Evolutionary conservation across 495 filamentous ascomycete species (phyloP).

Genomic region (Tuber magnatum): DNA sequence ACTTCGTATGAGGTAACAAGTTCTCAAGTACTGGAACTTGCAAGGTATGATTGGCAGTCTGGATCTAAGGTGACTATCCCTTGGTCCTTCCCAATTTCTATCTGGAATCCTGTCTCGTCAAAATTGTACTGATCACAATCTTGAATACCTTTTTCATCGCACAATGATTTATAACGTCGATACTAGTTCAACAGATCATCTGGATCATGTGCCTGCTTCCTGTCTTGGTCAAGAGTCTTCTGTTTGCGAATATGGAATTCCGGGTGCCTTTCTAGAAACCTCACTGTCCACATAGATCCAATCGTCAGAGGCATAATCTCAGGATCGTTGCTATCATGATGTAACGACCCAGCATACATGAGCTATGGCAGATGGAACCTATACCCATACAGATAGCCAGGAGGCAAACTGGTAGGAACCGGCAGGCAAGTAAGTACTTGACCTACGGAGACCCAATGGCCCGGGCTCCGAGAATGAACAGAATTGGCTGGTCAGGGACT

Average conservation of each 20-base stretch:
- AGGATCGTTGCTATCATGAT: no score
- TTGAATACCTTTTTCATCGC: conserved; percentile 10
- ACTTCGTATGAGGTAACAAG: no score
- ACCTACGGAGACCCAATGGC: no score
- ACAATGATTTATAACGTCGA: neutral
- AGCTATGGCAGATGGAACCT: no score
- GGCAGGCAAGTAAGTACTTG: no score
- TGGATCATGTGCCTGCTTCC: neutral
- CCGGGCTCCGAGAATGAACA: no score
- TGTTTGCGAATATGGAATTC: conserved; percentile 21
- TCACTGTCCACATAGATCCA: neutral
- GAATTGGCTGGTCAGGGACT: no score
- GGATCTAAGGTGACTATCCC: conserved; percentile 26
- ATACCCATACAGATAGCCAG: no score
- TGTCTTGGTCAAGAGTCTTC: neutral
- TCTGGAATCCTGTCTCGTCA: conserved; percentile 32
- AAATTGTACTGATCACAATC: conserved; percentile 29
- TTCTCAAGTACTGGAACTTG: conserved; percentile 1
- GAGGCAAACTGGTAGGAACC: no score
- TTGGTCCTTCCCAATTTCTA: conserved; percentile 27
- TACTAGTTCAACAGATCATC: conserved; percentile 25
- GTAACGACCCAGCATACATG: no score
- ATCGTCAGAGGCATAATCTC: no score
- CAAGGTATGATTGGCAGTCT: neutral
- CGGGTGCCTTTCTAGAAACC: conserved; percentile 22